phyloP scores from a whole-genome alignment of 208 protist species.

The Paratrypanosoma confusum region DNA sequence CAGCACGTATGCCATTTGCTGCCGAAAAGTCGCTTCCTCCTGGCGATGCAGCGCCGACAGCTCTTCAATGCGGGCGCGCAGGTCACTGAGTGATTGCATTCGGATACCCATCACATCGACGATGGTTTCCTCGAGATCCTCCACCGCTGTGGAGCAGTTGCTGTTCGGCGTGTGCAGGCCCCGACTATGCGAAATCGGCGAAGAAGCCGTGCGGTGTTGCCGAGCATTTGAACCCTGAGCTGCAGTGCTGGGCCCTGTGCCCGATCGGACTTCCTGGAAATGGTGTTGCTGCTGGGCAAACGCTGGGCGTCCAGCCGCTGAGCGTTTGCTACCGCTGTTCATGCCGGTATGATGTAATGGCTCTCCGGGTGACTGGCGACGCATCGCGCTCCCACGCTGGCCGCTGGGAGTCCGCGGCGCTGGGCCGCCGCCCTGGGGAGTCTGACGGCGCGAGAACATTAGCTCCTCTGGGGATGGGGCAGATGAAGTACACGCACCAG shows the following conservation, averaged over 20 bases:
- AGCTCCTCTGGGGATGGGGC: not conserved
- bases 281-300: slow-evolving; percentile 1
- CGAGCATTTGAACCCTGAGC: not conserved
- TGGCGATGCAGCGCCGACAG: slow-evolving; percentile 13
- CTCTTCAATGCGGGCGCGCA: slow-evolving; percentile 12
- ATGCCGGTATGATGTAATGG: not conserved
- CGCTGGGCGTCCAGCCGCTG: not conserved
- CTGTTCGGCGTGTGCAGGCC: slow-evolving; percentile 1
- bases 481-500: not conserved
- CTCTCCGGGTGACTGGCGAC: not conserved
- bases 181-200: not conserved
- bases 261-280: too few relatives aligned
- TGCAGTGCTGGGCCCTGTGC: too few relatives aligned
- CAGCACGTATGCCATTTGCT: slow-evolving; percentile 11
- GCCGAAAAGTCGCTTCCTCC: slow-evolving; percentile 13
- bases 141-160: slow-evolving; percentile 9
- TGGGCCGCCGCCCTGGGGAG: not conserved
- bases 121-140: slow-evolving; percentile 13
- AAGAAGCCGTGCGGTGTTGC: not conserved
- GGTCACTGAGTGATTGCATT: slow-evolving; percentile 12
- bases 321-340: not conserved
- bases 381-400: not conserved
- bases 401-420: not conserved
- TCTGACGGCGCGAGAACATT: not conserved
- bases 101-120: slow-evolving; percentile 11